Percentiles rank a stretch among this genome's conserved stretches.
Conservation (phyloP, 2,329 filamentous ascomycete species). For the Pestalotiopsis sp. region DNA sequence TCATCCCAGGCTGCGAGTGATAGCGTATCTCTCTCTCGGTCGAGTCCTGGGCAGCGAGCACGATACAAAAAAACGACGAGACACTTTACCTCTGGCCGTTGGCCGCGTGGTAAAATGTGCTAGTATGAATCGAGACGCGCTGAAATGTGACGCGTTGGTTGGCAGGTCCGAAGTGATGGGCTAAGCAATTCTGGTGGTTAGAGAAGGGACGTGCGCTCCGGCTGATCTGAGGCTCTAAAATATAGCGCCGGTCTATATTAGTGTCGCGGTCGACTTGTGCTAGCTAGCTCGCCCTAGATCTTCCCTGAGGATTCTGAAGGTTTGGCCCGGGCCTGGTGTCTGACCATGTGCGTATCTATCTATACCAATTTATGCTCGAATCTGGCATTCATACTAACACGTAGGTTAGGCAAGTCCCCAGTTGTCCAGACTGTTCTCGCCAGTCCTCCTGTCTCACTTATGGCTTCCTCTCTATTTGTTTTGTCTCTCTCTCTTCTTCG, state of each 20-base stretch:
- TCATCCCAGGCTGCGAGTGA: background rate
- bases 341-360: background rate
- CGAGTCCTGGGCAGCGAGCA: background rate
- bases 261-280: background rate
- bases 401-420: background rate
- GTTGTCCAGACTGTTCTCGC: background rate
- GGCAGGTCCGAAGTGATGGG: background rate
- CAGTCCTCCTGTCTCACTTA: background rate
- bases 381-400: background rate
- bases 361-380: background rate
- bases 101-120: background rate
- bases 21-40: background rate
- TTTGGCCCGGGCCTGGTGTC: too few relatives aligned
- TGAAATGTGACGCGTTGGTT: background rate
- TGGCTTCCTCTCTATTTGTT: background rate
- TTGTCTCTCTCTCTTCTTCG: background rate
- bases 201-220: background rate
- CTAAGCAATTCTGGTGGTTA: background rate
- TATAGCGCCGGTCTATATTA: background rate
- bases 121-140: background rate
- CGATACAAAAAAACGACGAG: background rate
- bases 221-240: background rate
- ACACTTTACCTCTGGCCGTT: background rate
- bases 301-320: background rate
- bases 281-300: background rate